Conservation (phyloP, 148 eudicot species). For the Simmondsia chinensis region DNA sequence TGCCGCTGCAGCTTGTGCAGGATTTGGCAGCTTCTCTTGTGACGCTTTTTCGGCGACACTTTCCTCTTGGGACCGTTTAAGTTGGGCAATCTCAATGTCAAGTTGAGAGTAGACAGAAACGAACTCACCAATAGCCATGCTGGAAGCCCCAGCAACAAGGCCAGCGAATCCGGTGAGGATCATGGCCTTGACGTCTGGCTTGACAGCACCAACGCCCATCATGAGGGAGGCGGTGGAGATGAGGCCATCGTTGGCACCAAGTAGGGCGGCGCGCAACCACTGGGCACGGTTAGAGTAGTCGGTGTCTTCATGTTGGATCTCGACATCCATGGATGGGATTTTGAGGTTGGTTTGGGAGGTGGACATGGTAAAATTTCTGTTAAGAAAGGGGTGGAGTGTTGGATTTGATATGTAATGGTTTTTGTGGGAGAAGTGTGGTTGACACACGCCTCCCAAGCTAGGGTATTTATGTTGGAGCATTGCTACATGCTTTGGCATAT, state of each 20-base stretch:
- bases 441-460: background rate
- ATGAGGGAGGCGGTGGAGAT: slow-evolving; percentile 32
- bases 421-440: background rate
- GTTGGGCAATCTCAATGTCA: slow-evolving; percentile 31
- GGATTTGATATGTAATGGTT: no score
- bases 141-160: slow-evolving; percentile 34
- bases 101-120: slow-evolving; percentile 32
- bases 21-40: slow-evolving; percentile 25
- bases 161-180: slow-evolving; percentile 33
- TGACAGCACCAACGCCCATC: slow-evolving; percentile 41
- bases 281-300: slow-evolving; percentile 34
- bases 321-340: slow-evolving; percentile 2
- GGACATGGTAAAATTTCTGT: slow-evolving; percentile 19
- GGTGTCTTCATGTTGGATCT: slow-evolving; percentile 2
- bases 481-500: no score
- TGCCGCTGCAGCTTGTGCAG: slow-evolving; percentile 27
- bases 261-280: slow-evolving; percentile 35
- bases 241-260: slow-evolving; percentile 40
- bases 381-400: background rate
- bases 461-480: slow-evolving; percentile 8
- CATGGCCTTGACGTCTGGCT: slow-evolving; percentile 23
- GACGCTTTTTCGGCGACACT: background rate
- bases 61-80: background rate
- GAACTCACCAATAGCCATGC: slow-evolving; percentile 43
- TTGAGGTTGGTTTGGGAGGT: slow-evolving; percentile 3